Base-by-base conservation (phyloP, 306 rosid species). In the Biancaea sappan region DNA sequence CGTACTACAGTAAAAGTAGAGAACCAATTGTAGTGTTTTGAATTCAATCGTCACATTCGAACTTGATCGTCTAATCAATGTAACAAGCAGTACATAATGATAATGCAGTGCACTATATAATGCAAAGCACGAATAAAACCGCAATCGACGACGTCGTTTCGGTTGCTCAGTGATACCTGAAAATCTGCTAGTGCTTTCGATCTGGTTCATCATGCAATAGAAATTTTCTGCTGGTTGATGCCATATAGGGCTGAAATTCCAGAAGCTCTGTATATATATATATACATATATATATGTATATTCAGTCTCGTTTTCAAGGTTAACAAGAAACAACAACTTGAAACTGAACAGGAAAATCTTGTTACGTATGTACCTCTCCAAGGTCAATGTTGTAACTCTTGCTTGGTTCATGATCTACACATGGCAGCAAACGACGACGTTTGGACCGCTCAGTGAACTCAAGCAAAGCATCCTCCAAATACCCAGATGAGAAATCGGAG, bases 391-490 rank as follows among this genome's bases (percentile, higher is more conserved):
- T 18, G 73, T 66, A 82, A 83, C 61, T 69, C 34, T 69, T 50
- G 80, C 25, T 70, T 22, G 73, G 77, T 24, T 85, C 80, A 22
- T 56, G 62, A 28, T 81, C 74, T 2, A 59, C 3, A 60, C 61
- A 77, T n/a, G 82, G 51, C 7, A 87, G 65, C 82, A 94, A 82
- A 4, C 97, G 93, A 21, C 95, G 80, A 54, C 97, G 85, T 83
- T 94, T 94, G 51, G 92, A 80, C 40, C 79, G 72, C n/a, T 86
- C 87, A 16, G 79, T 66, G 73, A 89, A 90, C 31, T 92, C 89
- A 28, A 88, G 13, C 88, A 94, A 84, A 50, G 97, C 99, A 79
- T 94, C 99, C 80, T 94, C 93, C 59, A 94, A 80, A 73, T 94
- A 94, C 7, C 99, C 99, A 24, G 93, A 85, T 1, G 96, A 91